Base-by-base conservation (phyloP, 2,329 filamentous ascomycete genomes). In the Gaeumannomyces tritici region DNA sequence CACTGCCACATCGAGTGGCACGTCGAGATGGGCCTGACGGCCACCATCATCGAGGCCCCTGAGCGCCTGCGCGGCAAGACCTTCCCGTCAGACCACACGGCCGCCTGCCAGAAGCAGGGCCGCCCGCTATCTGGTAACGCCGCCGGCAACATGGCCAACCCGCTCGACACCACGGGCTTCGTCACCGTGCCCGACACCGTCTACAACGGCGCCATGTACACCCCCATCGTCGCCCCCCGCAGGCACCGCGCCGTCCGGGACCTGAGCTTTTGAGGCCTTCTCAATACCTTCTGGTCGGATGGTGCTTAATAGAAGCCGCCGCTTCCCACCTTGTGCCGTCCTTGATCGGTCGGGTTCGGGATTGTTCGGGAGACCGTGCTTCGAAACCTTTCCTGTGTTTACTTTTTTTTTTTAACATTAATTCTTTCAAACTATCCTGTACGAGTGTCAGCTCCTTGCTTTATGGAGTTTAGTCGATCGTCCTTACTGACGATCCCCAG, bases 1-100 rank as follows among this genome's bases (percentile, higher is more conserved):
- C 82, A 85, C 70, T 85, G 82, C 72, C 82, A 85, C 70, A 82
- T 85, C 61, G 81, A 83, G 67, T 85, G 81, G 83, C 85, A 88
- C 68, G 79, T 86, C 26, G 78, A 78, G 69, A 82, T 83, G 74
- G 85, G 84, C 33, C 74, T 88, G 24, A 79, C 76, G 0, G 79
- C 80, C 29, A 80, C 80, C 18, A 73, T 86, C 33, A 76, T 86
- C 66, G 83, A 85, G 72, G 81, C 77, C 0, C 83, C 83, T 0
- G 79, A 83, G 62, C 71, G 85, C 15, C 85, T 90, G 65, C 71
- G 79, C 61, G 74, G 73, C 3, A 70, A 83, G 60, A 75, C 73
- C 1, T 83, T 91, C 57, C 87, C 87, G 0, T 70, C 79, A 31
- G 80, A 87, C 64, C 85, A 89, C 67, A 75, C 80, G 66, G 75